These are phyloP conservation scores for Serendipita vermifera DNA, from an alignment of 768 basidiomycete species.

Conservation along the genomic window DNA sequence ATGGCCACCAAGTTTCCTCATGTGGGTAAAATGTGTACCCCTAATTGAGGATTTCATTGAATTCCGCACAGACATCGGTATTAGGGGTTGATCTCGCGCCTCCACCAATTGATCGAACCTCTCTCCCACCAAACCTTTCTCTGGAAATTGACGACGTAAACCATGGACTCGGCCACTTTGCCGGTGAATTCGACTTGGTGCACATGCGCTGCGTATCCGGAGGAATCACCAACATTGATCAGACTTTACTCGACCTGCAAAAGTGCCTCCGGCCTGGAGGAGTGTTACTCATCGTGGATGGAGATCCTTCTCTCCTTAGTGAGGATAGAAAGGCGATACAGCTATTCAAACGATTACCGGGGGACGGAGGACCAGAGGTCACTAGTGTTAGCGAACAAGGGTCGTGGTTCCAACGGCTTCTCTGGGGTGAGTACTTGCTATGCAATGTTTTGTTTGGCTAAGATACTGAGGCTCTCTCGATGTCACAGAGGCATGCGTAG, in stretches of 20 bases:
- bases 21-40: too few species aligned
- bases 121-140: neutral
- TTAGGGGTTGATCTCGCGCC: neutral
- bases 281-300: slow-evolving; percentile 8
- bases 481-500: neutral
- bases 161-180: neutral
- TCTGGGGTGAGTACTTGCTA: neutral
- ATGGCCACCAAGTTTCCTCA: neutral
- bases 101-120: neutral
- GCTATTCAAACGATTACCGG: neutral
- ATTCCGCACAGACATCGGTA: slow-evolving; percentile 31
- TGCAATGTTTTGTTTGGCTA: neutral
- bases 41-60: too few species aligned
- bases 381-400: neutral
- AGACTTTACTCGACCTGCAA: neutral
- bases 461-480: neutral
- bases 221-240: neutral
- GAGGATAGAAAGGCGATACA: neutral
- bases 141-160: neutral
- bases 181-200: neutral
- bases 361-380: neutral
- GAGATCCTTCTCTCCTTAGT: neutral
- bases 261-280: slow-evolving; percentile 8
- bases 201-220: slow-evolving; percentile 1
- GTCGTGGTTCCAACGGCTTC: neutral